Conservation (phyloP, 2,329 filamentous ascomycete species). For the Xylariaceae sp. region DNA sequence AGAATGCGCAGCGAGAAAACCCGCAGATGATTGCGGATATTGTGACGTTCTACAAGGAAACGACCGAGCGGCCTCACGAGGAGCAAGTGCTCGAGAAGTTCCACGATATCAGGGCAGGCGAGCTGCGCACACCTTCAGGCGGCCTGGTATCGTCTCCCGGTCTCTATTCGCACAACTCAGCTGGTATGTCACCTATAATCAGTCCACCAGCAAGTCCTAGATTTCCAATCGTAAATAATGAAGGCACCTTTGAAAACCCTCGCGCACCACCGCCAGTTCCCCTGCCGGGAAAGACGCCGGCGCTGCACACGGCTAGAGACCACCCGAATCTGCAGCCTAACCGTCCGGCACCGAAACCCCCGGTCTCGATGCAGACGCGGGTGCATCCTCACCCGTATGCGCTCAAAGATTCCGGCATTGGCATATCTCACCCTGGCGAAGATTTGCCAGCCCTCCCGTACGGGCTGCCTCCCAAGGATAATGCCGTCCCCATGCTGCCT, state of each 20-base stretch:
- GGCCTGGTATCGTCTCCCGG: conserved; percentile 44
- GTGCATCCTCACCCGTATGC: conserved; percentile 50
- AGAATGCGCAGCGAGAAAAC: conserved; percentile 92
- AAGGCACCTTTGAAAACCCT: conserved; percentile 96
- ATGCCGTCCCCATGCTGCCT: conserved; percentile 51
- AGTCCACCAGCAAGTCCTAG: conserved; percentile 79
- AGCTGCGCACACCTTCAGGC: conserved; percentile 42
- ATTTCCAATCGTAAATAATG: conserved; percentile 77
- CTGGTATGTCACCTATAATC: conserved; percentile 57
- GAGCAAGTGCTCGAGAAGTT: conserved; percentile 95
- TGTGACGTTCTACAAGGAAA: conserved; percentile 95
- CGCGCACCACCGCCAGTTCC: conserved; percentile 88
- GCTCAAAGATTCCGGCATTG: conserved; percentile 59
- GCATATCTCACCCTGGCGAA: conserved; percentile 53
- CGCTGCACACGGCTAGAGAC: conserved; percentile 43
- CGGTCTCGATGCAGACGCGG: conserved; percentile 55
- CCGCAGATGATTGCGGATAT: conserved; percentile 95
- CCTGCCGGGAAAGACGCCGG: conserved; percentile 42
- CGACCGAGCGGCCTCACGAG: conserved; percentile 71
- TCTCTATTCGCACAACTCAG: conserved; percentile 50
- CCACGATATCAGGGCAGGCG: conserved; percentile 68
- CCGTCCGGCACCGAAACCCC: conserved; percentile 84
- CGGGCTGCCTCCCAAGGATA: conserved; percentile 44
- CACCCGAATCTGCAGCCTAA: conserved; percentile 63
- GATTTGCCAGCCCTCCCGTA: conserved; percentile 46